A percentile compares a stretch with the other conserved stretches of the same genome.
phyloP scores from a whole-genome alignment of 352 stramenopile species.

The Paralagenidium karlingii region DNA sequence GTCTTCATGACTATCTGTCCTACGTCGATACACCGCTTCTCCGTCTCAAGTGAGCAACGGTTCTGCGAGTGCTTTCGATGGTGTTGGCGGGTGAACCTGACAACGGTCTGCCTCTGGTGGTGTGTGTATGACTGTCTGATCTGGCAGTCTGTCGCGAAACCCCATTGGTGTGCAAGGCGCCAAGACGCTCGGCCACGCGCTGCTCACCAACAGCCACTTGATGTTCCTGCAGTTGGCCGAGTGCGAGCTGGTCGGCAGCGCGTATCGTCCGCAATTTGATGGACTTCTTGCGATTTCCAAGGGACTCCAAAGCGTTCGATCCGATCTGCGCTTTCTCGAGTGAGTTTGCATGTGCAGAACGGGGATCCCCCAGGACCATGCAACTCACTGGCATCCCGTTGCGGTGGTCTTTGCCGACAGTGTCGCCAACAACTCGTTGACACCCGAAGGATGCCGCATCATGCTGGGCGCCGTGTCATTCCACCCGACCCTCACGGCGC shows the following conservation, averaged over 20 bases:
- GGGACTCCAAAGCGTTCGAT: conserved; percentile 37
- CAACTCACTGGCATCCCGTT: neutral
- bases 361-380: neutral
- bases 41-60: conserved; percentile 4
- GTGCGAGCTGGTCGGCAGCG: conserved; percentile 34
- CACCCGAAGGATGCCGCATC: conserved; percentile 41
- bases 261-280: conserved; percentile 31
- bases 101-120: neutral
- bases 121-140: neutral
- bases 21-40: conserved; percentile 14
- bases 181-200: conserved; percentile 21
- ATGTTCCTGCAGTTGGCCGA: conserved; percentile 39
- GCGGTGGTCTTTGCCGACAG: conserved; percentile 9
- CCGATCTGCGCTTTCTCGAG: conserved; percentile 31
- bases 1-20: conserved; percentile 12
- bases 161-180: conserved; percentile 23
- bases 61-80: neutral
- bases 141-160: conserved; percentile 11
- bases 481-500: conserved; percentile 32
- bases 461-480: conserved; percentile 29
- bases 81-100: neutral
- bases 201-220: conserved; percentile 51
- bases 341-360: no score
- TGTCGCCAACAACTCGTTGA: conserved; percentile 31
- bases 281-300: conserved; percentile 40